A percentile compares a stretch with the other conserved stretches of the same genome.
These are phyloP conservation scores for Phytophthora hibernalis DNA, from an alignment of 352 stramenopile genomes.

Conservation along the genomic window DNA sequence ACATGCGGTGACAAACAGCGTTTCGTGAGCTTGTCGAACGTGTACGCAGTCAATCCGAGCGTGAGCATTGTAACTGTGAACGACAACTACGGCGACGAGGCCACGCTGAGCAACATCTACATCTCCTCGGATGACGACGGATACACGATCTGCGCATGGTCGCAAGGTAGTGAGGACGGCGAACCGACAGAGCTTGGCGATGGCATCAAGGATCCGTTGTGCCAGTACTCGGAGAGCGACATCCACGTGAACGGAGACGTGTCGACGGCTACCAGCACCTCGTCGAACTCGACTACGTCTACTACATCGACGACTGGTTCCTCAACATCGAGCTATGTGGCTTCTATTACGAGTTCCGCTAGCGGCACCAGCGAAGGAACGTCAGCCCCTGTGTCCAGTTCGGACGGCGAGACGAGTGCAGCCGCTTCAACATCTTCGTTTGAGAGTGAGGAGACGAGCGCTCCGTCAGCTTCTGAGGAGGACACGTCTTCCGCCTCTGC, in stretches of 20 bases:
- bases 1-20: constrained; percentile 49
- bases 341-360: constrained; percentile 15
- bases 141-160: constrained; percentile 41
- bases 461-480: constrained; percentile 18
- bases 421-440: constrained; percentile 3
- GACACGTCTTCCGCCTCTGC: constrained; percentile 3
- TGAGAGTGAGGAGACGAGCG: constrained; percentile 10
- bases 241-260: constrained; percentile 38
- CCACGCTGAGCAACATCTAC: constrained; percentile 50
- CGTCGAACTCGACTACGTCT: constrained; percentile 16
- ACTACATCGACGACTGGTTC: constrained; percentile 3
- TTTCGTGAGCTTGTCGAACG: constrained; percentile 49
- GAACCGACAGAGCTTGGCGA: constrained; percentile 47
- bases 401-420: constrained; percentile 9
- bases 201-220: constrained; percentile 41
- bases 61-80: constrained; percentile 51
- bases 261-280: constrained; percentile 23
- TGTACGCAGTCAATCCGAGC: constrained; percentile 51
- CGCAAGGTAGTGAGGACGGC: constrained; percentile 30
- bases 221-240: constrained; percentile 44
- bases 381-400: constrained; percentile 13
- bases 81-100: constrained; percentile 48
- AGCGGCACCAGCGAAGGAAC: constrained; percentile 12
- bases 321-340: constrained; percentile 10
- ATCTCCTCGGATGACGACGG: constrained; percentile 37